Evolutionary conservation across 208 protist genomes (phyloP).

Genomic region (Acanthamoeba triangularis): DNA sequence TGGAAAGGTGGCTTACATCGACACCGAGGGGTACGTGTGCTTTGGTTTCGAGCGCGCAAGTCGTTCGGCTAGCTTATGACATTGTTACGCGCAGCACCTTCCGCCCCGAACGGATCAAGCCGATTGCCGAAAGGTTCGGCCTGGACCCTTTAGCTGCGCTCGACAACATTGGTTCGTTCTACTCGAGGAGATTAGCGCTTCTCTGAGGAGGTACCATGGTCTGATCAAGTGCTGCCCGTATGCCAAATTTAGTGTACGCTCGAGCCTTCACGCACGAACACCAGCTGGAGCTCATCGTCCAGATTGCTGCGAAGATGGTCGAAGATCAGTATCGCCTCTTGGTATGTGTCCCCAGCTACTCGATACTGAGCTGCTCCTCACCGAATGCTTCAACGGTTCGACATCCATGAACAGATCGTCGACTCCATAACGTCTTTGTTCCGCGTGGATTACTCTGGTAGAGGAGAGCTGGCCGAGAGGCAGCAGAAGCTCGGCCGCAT

Average conservation of each 20-base stretch:
- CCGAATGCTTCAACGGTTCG: not conserved
- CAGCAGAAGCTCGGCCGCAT: slow-evolving; percentile 90
- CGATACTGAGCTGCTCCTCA: too few species aligned
- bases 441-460: slow-evolving; percentile 97
- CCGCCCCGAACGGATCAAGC: slow-evolving; percentile 96
- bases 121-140: slow-evolving; percentile 98
- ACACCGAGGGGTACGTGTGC: slow-evolving; percentile 97
- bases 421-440: slow-evolving; percentile 99
- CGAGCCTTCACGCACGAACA: slow-evolving; percentile 96
- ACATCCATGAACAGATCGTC: slow-evolving; percentile 91
- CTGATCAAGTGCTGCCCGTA: not conserved
- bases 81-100: not conserved
- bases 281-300: slow-evolving; percentile 94
- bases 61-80: not conserved
- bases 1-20: slow-evolving; percentile 96
- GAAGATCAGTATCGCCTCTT: slow-evolving; percentile 91
- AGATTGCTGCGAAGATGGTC: slow-evolving; percentile 84
- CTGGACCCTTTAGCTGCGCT: slow-evolving; percentile 95
- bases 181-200: not conserved
- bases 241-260: slow-evolving; percentile 89
- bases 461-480: slow-evolving; percentile 98
- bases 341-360: not conserved
- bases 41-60: not conserved
- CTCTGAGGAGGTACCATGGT: not conserved
- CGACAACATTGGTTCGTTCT: slow-evolving; percentile 96